phyloP scores from a whole-genome alignment of 176 grass and related monocot species.

The Triticum dicoccoides region DNA sequence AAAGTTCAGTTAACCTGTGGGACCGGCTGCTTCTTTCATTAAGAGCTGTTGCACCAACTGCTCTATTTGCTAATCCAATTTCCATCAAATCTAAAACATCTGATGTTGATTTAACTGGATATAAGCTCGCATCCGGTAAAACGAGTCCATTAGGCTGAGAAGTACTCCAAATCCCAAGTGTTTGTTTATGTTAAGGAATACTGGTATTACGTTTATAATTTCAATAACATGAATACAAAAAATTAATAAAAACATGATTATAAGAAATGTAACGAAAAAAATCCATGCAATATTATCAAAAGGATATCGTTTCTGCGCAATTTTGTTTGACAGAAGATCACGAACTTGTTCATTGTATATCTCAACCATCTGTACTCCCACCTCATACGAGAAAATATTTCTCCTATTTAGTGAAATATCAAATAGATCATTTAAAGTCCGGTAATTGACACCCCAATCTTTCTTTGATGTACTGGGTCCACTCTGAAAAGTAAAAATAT shows the following conservation, averaged over 20 bases:
- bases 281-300: not conserved
- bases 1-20: constrained; percentile 58
- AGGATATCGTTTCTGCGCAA: constrained; percentile 98
- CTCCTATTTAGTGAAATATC: constrained; percentile 84
- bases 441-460: constrained; percentile 97
- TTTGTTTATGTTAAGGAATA: constrained; percentile 44
- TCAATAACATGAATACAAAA: not conserved
- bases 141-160: constrained; percentile 89
- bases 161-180: constrained; percentile 87
- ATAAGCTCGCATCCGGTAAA: constrained; percentile 84
- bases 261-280: not conserved
- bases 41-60: constrained; percentile 83
- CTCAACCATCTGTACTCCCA: constrained; percentile 97
- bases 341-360: constrained; percentile 99
- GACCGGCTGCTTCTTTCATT: constrained; percentile 98
- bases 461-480: constrained; percentile 77
- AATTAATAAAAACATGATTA: not conserved
- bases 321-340: constrained; percentile 81
- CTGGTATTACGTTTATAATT: not conserved
- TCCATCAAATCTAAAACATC: constrained; percentile 94
- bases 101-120: constrained; percentile 79
- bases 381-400: constrained; percentile 82
- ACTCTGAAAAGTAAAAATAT: constrained; percentile 52
- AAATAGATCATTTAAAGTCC: constrained; percentile 95
- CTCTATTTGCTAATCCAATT: constrained; percentile 85